Evolutionary conservation across 2,329 filamentous ascomycete genomes (phyloP).

Genomic region (Colletotrichum karsti): DNA sequence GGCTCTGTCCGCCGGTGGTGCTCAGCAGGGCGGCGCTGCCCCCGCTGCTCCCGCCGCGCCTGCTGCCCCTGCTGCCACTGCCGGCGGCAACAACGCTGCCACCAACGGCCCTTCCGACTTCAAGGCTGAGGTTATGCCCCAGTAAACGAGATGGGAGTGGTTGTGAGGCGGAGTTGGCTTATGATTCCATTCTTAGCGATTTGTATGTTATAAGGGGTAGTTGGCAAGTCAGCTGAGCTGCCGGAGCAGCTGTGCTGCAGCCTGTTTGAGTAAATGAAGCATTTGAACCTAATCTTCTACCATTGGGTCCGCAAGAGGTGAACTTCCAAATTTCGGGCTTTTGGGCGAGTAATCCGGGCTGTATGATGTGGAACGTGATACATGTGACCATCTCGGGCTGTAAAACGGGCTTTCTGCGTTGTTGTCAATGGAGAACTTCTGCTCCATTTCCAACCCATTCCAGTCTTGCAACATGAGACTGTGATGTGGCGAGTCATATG

Average conservation of each 20-base stretch:
- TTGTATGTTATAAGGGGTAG: background rate
- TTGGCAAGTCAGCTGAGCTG: slow-evolving; percentile 21
- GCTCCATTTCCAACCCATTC: background rate
- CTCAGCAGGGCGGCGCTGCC: slow-evolving; percentile 7
- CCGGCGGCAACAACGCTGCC: background rate
- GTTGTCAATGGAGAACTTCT: background rate
- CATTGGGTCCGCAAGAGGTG: no score
- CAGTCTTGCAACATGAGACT: background rate
- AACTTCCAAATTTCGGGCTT: no score
- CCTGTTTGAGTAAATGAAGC: background rate
- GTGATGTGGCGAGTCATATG: background rate
- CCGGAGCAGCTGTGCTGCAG: slow-evolving; percentile 24
- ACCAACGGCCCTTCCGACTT: background rate
- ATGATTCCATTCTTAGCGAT: background rate
- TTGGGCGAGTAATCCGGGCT: no score
- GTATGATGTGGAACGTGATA: no score
- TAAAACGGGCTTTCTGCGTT: background rate
- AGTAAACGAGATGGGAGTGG: background rate
- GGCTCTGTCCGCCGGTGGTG: slow-evolving; percentile 13
- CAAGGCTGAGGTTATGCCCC: slow-evolving; percentile 20
- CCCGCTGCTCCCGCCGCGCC: slow-evolving; percentile 11
- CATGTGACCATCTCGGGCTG: no score
- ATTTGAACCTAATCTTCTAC: background rate
- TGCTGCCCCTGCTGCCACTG: slow-evolving; percentile 2
- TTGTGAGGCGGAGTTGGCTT: background rate